A percentile compares a stretch with the other conserved stretches of the same genome.
Evolutionary conservation across 2,329 filamentous ascomycete species (phyloP).

Genomic region (Beauveria caledonica): DNA sequence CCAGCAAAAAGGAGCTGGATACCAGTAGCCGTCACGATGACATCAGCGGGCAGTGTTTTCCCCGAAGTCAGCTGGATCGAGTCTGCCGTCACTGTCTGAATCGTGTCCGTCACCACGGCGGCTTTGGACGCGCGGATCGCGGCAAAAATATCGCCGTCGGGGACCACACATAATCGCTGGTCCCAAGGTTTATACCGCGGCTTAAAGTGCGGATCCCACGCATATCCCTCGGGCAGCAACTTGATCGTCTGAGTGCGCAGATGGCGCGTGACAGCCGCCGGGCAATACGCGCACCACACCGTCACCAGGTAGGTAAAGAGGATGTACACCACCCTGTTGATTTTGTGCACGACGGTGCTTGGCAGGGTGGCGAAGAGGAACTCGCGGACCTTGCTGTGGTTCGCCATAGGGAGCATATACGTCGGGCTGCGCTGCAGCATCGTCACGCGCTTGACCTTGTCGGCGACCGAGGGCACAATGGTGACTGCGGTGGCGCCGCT

Average conservation of each 20-base stretch:
- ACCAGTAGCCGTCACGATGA: constrained; percentile 63
- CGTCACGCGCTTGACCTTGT: constrained; percentile 58
- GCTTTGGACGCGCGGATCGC: constrained; percentile 30
- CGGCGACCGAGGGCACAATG: constrained; percentile 60
- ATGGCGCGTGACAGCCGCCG: constrained; percentile 16
- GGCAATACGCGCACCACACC: constrained; percentile 36
- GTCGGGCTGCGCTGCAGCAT: constrained; percentile 75
- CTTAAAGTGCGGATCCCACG: constrained; percentile 54
- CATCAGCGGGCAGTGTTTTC: constrained; percentile 48
- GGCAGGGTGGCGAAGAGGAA: constrained; percentile 39
- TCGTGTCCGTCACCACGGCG: constrained; percentile 42
- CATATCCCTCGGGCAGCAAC: constrained; percentile 45
- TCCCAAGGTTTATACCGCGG: constrained; percentile 61
- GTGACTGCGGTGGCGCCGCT: constrained; percentile 78
- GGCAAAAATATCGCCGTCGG: constrained; percentile 48
- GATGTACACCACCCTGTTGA: constrained; percentile 30
- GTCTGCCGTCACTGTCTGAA: constrained; percentile 40
- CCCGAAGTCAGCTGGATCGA: constrained; percentile 42
- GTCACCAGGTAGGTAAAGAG: constrained; percentile 11
- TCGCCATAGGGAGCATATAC: constrained; percentile 53
- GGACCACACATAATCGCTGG: constrained; percentile 64
- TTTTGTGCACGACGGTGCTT: constrained; percentile 32
- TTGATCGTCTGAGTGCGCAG: constrained; percentile 34
- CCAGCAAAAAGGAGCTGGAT: constrained; percentile 53
- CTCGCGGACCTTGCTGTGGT: constrained; percentile 28